A percentile compares a stretch with the other conserved stretches of the same genome.
Evolutionary conservation across 2,329 filamentous ascomycete genomes (phyloP).

Genomic region (Bretziella fagacearum): DNA sequence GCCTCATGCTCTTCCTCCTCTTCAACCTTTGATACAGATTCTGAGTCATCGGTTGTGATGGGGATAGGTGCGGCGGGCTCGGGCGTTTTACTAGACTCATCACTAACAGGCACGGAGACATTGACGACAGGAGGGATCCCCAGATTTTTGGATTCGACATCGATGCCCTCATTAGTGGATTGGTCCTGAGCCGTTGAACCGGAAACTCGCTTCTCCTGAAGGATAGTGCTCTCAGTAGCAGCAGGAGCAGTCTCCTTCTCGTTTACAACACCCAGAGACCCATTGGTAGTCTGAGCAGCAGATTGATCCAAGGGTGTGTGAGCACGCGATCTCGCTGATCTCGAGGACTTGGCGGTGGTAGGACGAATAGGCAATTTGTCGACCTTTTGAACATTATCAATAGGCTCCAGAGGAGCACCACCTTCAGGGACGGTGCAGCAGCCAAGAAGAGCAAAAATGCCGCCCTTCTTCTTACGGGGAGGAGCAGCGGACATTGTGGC

Average conservation of each 20-base stretch:
- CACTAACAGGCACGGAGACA: conserved; percentile 15
- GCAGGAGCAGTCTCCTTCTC: conserved; percentile 30
- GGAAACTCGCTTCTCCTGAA: conserved; percentile 30
- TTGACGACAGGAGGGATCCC: conserved; percentile 20
- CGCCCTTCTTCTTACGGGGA: conserved; percentile 37
- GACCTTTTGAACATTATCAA: conserved; percentile 39
- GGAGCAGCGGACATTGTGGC: conserved; percentile 22
- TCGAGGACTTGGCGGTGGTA: conserved; percentile 32
- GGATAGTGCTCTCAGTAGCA: conserved; percentile 22
- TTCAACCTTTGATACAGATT: conserved; percentile 56
- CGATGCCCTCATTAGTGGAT: conserved; percentile 25
- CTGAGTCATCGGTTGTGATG: too few relatives aligned
- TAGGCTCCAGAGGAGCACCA: conserved; percentile 35
- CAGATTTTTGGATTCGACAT: conserved; percentile 31
- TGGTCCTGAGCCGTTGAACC: conserved; percentile 32
- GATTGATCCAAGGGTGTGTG: conserved; percentile 36
- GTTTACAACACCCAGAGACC: conserved; percentile 24
- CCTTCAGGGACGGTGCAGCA: conserved; percentile 51
- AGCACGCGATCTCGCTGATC: conserved; percentile 22
- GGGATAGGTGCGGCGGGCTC: conserved; percentile 49
- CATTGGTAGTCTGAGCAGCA: conserved; percentile 15
- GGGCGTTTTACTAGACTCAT: conserved; percentile 28
- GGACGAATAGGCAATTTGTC: conserved; percentile 39
- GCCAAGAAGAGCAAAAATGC: conserved; percentile 43
- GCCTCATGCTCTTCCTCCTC: conserved; percentile 24